Conservation (phyloP, 208 protist genomes). For the Wallacemonas rigidus region DNA sequence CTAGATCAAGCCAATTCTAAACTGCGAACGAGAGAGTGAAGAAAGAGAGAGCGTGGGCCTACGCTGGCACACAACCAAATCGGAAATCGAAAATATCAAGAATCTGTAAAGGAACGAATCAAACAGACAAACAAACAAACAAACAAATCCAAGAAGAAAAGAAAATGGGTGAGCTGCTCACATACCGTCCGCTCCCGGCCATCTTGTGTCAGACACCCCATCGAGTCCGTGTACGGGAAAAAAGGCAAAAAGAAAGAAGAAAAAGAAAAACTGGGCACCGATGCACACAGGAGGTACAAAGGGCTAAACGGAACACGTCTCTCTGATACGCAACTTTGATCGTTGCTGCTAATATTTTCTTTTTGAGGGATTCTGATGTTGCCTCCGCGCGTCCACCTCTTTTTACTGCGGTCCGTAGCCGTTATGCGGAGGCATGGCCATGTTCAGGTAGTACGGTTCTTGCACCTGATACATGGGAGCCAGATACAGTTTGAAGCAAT, state of each 20-base stretch:
- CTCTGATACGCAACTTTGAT: too few species aligned
- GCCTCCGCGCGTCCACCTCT: neutral
- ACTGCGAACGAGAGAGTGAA: too few species aligned
- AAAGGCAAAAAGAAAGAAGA: slow-evolving; percentile 15
- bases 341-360: too few species aligned
- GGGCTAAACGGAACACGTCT: too few species aligned
- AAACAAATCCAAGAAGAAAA: slow-evolving; percentile 9
- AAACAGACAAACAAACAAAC: slow-evolving; percentile 22
- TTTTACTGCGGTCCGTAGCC: neutral
- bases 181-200: neutral
- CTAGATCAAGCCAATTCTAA: too few species aligned
- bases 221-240: neutral
- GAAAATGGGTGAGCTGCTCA: neutral
- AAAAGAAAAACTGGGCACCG: slow-evolving; percentile 3
- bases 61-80: slow-evolving; percentile 1
- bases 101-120: neutral
- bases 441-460: slow-evolving; percentile 27
- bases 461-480: neutral
- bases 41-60: neutral
- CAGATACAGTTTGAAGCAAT: slow-evolving; percentile 22
- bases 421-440: neutral
- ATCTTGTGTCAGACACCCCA: neutral
- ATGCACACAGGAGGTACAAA: too few species aligned
- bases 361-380: too few species aligned
- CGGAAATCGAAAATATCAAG: neutral